phyloP scores from a whole-genome alignment of 1,284 basidiomycete genomes.

The Ustilago cynodontis region DNA sequence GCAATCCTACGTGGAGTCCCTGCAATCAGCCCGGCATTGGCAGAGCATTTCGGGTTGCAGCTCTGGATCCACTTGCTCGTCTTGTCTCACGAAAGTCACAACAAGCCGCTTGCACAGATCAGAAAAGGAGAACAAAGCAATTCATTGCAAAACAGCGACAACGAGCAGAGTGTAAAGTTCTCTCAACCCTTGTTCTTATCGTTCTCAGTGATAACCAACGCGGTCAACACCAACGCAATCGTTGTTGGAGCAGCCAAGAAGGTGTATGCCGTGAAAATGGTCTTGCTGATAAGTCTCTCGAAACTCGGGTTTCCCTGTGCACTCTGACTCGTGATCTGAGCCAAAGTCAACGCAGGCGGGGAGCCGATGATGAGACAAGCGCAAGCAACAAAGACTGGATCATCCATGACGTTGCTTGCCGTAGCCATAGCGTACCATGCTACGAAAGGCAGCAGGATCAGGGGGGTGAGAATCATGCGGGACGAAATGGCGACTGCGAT shows the following conservation, averaged over 20 bases:
- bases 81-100: background rate
- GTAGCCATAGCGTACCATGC: constrained; percentile 57
- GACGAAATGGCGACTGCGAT: constrained; percentile 81
- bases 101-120: background rate
- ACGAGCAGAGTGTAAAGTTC: background rate
- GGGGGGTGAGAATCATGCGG: constrained; percentile 87
- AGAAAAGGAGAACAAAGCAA: background rate
- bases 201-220: constrained; percentile 62
- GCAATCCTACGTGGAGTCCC: too few species aligned
- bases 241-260: constrained; percentile 66
- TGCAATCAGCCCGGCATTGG: too few species aligned
- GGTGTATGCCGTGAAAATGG: constrained; percentile 70
- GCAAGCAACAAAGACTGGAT: constrained; percentile 86
- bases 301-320: constrained; percentile 82
- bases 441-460: constrained; percentile 74
- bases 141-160: constrained; percentile 7
- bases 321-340: constrained; percentile 87
- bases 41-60: background rate
- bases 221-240: constrained; percentile 58
- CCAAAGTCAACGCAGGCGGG: constrained; percentile 76
- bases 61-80: background rate
- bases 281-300: constrained; percentile 81
- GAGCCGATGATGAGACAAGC: constrained; percentile 81
- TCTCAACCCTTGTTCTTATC: constrained; percentile 31
- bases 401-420: constrained; percentile 53